A percentile compares a stretch with the other conserved stretches of the same genome.
phyloP scores from a whole-genome alignment of 225 moss, liverwort and hornwort species.

The Physcomitrellopsis africana region DNA sequence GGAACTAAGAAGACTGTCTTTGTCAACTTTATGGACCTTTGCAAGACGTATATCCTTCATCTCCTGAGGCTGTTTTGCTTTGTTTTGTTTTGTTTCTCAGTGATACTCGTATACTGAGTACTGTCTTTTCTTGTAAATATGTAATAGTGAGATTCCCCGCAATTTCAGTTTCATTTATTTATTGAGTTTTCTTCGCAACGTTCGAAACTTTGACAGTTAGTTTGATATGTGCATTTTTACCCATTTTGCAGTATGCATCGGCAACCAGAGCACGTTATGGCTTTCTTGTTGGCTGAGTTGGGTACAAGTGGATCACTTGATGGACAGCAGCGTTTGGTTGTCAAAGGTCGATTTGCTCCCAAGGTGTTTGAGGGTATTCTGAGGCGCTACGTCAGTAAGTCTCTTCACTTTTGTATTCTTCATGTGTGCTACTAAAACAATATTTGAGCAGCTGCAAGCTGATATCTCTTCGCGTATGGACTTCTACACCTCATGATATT shows the following conservation, averaged over 20 bases:
- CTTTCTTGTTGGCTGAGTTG: conserved; percentile 82
- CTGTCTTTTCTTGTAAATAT: no score
- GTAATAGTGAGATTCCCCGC: no score
- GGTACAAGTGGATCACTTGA: conserved; percentile 93
- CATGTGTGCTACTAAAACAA: not conserved
- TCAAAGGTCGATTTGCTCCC: conserved; percentile 89
- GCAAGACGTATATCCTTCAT: conserved; percentile 69
- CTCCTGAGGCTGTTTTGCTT: not conserved
- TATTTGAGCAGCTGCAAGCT: not conserved
- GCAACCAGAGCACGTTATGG: conserved; percentile 94
- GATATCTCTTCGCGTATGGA: not conserved
- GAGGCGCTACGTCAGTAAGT: conserved; percentile 92
- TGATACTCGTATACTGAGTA: not conserved
- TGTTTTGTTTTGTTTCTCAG: not conserved
- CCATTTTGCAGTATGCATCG: conserved; percentile 75
- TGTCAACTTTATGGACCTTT: conserved; percentile 93
- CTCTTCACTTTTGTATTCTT: conserved; percentile 5
- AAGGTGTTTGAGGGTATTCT: conserved; percentile 94
- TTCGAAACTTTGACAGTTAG: not conserved
- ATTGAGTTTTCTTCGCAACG: no score
- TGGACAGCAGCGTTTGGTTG: conserved; percentile 89
- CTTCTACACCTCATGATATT: not conserved
- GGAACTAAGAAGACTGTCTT: conserved; percentile 96
- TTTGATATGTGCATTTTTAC: not conserved
- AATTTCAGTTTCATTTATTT: no score